Percentiles rank a stretch among this genome's conserved stretches.
phyloP scores from a whole-genome alignment of 164 flowering plant genomes.

The Amborella trichopoda region DNA sequence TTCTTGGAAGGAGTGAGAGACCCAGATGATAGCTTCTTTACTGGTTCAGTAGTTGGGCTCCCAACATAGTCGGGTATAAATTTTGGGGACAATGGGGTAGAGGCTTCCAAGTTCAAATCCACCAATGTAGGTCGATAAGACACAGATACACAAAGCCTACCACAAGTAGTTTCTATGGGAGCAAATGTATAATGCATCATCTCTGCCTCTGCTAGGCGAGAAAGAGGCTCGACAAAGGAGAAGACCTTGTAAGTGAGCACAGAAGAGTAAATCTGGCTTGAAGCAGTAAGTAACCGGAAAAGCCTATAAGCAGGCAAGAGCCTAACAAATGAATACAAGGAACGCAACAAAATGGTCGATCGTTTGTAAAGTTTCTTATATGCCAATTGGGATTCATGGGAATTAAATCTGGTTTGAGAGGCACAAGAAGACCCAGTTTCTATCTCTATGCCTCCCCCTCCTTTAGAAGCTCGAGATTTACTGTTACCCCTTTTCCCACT shows the following conservation, averaged over 20 bases:
- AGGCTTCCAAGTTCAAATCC: conserved; percentile 43
- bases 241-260: conserved; percentile 50
- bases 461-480: not conserved
- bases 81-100: conserved; percentile 61
- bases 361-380: conserved; percentile 36
- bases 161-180: conserved; percentile 70
- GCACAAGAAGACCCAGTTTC: not conserved
- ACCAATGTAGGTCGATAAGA: conserved; percentile 36
- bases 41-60: conserved; percentile 78
- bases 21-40: conserved; percentile 56
- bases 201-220: conserved; percentile 62
- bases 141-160: conserved; percentile 77
- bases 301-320: conserved; percentile 84
- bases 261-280: conserved; percentile 42
- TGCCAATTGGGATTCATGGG: conserved; percentile 5
- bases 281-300: conserved; percentile 57
- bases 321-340: conserved; percentile 64
- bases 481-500: not conserved
- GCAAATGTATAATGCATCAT: conserved; percentile 60
- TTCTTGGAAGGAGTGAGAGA: conserved; percentile 21
- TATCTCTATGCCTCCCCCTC: not conserved
- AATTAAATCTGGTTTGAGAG: conserved; percentile 16
- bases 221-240: conserved; percentile 68
- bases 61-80: conserved; percentile 89
- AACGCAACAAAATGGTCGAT: conserved; percentile 57